These are phyloP conservation scores for Corylus heterophylla DNA, from an alignment of 306 rosid genomes.

Conservation along the genomic window DNA sequence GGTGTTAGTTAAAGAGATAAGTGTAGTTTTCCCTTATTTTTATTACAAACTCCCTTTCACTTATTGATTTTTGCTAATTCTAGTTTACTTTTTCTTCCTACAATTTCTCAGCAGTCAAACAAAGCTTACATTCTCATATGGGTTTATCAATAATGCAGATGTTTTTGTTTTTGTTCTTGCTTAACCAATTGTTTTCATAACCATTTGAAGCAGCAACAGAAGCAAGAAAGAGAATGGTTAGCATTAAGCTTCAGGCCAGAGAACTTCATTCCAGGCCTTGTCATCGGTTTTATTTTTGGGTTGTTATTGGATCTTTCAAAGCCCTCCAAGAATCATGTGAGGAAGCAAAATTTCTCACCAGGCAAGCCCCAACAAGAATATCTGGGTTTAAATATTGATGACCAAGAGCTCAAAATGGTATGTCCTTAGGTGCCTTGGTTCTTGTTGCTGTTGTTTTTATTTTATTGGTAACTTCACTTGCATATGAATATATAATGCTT, in stretches of 20 bases:
- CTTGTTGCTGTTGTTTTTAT: conserved; percentile 20
- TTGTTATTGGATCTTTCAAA: conserved; percentile 67
- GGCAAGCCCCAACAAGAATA: conserved; percentile 45
- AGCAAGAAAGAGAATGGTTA: conserved; percentile 62
- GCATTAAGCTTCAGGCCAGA: conserved; percentile 72
- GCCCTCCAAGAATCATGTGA: conserved; percentile 34
- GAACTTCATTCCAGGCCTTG: conserved; percentile 84
- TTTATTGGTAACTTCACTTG: neutral
- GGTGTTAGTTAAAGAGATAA: too few relatives aligned
- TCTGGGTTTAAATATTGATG: conserved; percentile 46
- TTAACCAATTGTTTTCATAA: neutral
- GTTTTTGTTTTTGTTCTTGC: neutral
- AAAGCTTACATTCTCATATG: neutral
- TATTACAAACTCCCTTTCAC: neutral
- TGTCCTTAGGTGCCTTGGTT: conserved; percentile 23
- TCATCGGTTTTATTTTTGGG: conserved; percentile 88
- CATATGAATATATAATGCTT: neutral
- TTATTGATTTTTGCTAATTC: neutral
- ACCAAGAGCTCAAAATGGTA: conserved; percentile 85
- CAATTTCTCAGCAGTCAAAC: neutral
- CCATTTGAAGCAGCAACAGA: conserved; percentile 39
- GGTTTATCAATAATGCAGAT: neutral
- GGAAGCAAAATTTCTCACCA: conserved; percentile 40
- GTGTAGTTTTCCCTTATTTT: neutral
- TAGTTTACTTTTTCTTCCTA: neutral